Base-by-base conservation (phyloP, 257 asterid genomes). In the Nicotiana knightiana region DNA sequence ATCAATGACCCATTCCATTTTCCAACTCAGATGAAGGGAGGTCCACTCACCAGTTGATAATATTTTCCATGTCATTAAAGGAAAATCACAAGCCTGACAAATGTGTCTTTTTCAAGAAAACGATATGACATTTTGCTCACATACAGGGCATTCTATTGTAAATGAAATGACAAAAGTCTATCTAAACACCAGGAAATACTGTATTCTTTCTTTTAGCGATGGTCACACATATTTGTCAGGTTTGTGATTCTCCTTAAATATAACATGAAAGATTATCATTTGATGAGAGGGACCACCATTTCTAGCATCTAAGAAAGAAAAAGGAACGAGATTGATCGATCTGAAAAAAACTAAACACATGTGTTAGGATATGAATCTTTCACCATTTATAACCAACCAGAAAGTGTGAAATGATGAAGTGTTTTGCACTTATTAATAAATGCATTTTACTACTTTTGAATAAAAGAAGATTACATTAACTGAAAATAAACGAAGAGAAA, bases 71-170 rank as follows among this genome's bases (percentile, higher is more conserved):
- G 81, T 62, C 89, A 83, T 61, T 84, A 48, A 30, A 77, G 89
- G 88, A 90, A 90, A 86, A 88, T 88, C 67, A 85, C 91, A 85
- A 86, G 91, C 90, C 90, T 88, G 89, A 85, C 90, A 86, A 90
- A 88, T 85, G 67, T 80, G 80, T 51, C 17, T 18, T 32, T 32
- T 4, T 4, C 21, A 9, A 53, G n/a, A 33, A 51, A 6, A 6
- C 2, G 9, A 37, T 39, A 39, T 39, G 46, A 39, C 46, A 6
- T 39, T 6, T 1, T 39, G 6, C 24, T 21, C 24, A 21, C 24
- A 21, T 21, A 0, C 24, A 21, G 24, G 24, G 24, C 24, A 21
- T 21, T 6, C 1, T 39, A 6, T 43, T 43, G 48, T 43, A 43
- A 43, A 43, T 43, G 48, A 43, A 43, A 43, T 43, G 48, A 43